A percentile compares a stretch with the other conserved stretches of the same genome.
Evolutionary conservation across 169 alveolate species (phyloP).

Genomic region (Miamiensis avidus): DNA sequence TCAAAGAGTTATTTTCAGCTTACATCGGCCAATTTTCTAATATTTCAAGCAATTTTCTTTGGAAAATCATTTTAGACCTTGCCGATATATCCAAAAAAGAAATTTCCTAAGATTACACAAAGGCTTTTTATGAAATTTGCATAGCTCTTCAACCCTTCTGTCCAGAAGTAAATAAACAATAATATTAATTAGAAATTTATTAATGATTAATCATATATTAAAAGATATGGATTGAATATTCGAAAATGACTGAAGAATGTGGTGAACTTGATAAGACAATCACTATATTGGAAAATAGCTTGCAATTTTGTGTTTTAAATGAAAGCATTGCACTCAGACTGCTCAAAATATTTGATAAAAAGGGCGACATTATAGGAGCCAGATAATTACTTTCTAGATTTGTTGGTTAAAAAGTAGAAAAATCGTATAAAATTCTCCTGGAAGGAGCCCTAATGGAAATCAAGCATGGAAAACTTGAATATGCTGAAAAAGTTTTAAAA

Average conservation of each 20-base stretch:
- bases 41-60: not conserved
- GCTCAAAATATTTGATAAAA: not conserved
- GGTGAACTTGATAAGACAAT: not conserved
- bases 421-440: not conserved
- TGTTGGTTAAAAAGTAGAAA: not conserved
- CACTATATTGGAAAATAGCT: not conserved
- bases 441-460: not conserved
- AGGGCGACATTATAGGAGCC: not conserved
- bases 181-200: no score
- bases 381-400: not conserved
- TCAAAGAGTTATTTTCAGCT: not conserved
- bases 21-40: not conserved
- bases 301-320: no score
- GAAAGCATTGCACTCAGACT: not conserved
- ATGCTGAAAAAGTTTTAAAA: not conserved
- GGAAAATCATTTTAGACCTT: not conserved
- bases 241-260: not conserved
- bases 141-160: not conserved
- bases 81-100: not conserved
- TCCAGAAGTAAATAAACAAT: not conserved
- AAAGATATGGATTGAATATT: not conserved
- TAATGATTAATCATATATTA: no score
- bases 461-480: not conserved
- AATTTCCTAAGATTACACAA: not conserved
- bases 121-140: not conserved